Evolutionary conservation across 345 rosid species (phyloP).

Genomic region (Angophora floribunda): DNA sequence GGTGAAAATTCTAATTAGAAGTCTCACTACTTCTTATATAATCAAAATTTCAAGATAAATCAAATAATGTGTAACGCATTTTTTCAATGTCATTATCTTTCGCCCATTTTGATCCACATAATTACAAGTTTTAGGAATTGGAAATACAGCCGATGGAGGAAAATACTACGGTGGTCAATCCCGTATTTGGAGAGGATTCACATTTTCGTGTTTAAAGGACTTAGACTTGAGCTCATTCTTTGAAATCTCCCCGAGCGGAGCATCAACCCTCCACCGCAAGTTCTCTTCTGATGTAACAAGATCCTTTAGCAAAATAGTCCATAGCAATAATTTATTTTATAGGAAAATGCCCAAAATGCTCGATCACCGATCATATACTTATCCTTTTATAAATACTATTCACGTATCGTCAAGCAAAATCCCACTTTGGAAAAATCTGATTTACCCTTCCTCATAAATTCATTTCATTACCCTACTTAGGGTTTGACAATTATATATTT

Average conservation of each 20-base stretch:
- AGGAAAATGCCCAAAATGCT: not conserved
- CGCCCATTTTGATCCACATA: not conserved
- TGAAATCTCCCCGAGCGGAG: not conserved
- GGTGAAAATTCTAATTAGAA: not conserved
- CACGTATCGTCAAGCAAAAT: not conserved
- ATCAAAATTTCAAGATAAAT: not conserved
- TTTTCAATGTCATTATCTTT: not conserved
- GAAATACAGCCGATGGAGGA: not conserved
- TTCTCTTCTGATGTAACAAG: not conserved
- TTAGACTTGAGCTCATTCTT: not conserved
- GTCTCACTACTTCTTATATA: not conserved
- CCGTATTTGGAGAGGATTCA: not conserved
- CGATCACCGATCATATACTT: not conserved
- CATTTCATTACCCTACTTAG: not conserved
- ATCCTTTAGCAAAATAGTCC: not conserved
- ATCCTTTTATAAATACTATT: not conserved
- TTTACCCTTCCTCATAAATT: not conserved
- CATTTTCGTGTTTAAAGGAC: not conserved
- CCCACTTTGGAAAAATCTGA: not conserved
- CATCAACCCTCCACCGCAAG: not conserved
- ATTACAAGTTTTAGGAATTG: not conserved
- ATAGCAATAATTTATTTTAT: not conserved
- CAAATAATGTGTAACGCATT: not conserved
- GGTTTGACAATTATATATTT: not conserved
- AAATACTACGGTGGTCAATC: not conserved